Evolutionary conservation across 495 filamentous ascomycete species (phyloP), one percentile per base, ranked within the genome.

Genomic region (Penicillium alfredii): DNA sequence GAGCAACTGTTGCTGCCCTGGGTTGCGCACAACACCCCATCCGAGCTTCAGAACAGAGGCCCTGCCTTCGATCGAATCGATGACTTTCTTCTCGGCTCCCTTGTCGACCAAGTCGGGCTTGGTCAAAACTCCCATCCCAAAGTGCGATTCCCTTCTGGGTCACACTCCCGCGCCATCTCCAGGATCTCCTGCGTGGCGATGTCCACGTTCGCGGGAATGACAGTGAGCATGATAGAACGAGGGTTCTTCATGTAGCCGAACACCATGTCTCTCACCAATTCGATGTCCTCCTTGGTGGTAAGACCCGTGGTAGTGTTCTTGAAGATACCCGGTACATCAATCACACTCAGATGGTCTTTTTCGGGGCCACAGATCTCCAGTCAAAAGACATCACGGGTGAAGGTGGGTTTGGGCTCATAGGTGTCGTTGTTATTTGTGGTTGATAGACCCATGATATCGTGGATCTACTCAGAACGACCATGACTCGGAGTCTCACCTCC

Each of bases 281-380:
- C 34, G 12, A 74, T 76, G 26, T 79, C 67, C 0, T 51, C 44
- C 32, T 76, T 76, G 48, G 40, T 72, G 0, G 68, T 77, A 1
- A 61, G n/a, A 2, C 71, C 72, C 11, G 63, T 36, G 6, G 61
- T 72, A 0, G 66, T 55, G n/a, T 51, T 72, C n/a, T 66, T 69
- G 53, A 84, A 82, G 7, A 81, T 75, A 0, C 79, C 75, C 1
- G 78, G 78, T 2, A 82, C 66, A 44, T 84, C 76, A 26, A 82
- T 74, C 1, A 84, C 59, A 29, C 63, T 80, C 2, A 84, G 53
- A 42, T 83, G 69, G 12, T 73, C 59, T 38, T 77, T 61, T 2
- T 74, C 30, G 0, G 78, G 79, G 0, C 81, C 76, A 14, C 41
- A 40, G 3, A 81, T 72, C 47, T 82, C 76, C 11, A 83, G 63